phyloP scores from a whole-genome alignment of 2,329 filamentous ascomycete genomes.

The Paraconiothyrium sp. region DNA sequence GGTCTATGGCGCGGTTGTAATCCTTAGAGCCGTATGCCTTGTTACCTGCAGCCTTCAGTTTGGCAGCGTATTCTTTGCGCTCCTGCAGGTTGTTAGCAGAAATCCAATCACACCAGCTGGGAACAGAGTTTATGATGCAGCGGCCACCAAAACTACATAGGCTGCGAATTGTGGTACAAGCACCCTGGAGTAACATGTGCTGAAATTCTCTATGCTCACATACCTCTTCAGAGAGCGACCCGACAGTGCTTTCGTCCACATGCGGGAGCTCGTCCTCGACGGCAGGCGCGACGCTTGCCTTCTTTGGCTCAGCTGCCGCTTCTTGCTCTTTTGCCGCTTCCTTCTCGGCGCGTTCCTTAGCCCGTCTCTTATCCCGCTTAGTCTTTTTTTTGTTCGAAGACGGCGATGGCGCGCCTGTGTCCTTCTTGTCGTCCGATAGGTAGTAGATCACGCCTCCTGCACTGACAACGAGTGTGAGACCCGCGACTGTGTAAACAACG shows the following conservation, averaged over 20 bases:
- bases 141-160: no score
- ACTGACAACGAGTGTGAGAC: constrained; percentile 89
- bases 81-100: constrained; percentile 65
- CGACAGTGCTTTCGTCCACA: constrained; percentile 58
- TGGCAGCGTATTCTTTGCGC: constrained; percentile 85
- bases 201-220: neutral
- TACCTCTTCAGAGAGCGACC: constrained; percentile 55
- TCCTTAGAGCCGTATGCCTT: constrained; percentile 95
- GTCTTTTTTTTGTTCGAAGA: constrained; percentile 71
- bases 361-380: constrained; percentile 90
- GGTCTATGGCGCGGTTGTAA: constrained; percentile 90
- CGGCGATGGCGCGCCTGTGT: constrained; percentile 39
- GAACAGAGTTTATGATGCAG: no score
- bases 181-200: neutral
- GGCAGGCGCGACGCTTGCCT: constrained; percentile 49
- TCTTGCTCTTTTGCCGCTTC: constrained; percentile 57
- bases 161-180: neutral
- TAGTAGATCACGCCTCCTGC: constrained; percentile 95
- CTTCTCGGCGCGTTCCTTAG: constrained; percentile 72
- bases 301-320: constrained; percentile 45
- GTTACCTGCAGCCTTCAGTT: constrained; percentile 95
- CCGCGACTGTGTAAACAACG: constrained; percentile 94
- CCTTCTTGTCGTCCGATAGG: constrained; percentile 66
- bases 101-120: neutral
- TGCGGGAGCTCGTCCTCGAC: constrained; percentile 58